Evolutionary conservation across 805 yeast genomes (phyloP).

Genomic region (Wickerhamomyces kurtzmanii): DNA sequence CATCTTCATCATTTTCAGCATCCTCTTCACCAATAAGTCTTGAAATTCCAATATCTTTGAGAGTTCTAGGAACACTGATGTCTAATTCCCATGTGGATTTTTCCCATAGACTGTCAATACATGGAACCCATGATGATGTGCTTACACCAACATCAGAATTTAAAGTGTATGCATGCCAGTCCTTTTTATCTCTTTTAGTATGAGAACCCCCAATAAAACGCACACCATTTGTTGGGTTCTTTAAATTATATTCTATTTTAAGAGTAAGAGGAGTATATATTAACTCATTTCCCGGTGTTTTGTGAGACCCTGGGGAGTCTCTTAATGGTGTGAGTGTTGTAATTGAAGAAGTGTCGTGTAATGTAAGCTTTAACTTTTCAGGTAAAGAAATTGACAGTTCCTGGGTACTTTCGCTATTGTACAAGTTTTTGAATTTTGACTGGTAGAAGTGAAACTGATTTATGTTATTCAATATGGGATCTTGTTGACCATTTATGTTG

Average conservation of each 20-base stretch:
- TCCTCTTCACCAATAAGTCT: constrained; percentile 23
- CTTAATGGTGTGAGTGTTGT: constrained; percentile 24
- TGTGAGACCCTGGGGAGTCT: constrained; percentile 27
- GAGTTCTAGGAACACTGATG: constrained; percentile 72
- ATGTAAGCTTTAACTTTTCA: constrained; percentile 48
- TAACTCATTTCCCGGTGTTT: constrained; percentile 22
- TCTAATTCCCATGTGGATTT: constrained; percentile 89
- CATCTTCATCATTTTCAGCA: constrained; percentile 20
- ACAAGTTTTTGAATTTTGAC: constrained; percentile 41
- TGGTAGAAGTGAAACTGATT: constrained; percentile 53
- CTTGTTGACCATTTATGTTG: constrained; percentile 10
- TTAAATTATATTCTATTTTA: constrained; percentile 54
- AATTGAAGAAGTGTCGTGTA: constrained; percentile 37
- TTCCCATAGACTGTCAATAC: constrained; percentile 83
- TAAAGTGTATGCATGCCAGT: constrained; percentile 82
- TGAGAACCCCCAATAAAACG: constrained; percentile 57
- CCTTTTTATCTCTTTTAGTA: constrained; percentile 26
- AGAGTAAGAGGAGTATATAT: constrained; percentile 68
- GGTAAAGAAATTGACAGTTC: constrained; percentile 61
- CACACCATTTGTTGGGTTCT: constrained; percentile 65
- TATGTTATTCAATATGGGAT: constrained; percentile 10
- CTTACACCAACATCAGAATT: constrained; percentile 71
- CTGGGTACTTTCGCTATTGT: constrained; percentile 46
- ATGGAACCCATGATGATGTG: constrained; percentile 97
- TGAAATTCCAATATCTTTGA: constrained; percentile 50